These are phyloP conservation scores for Euphrasia confusa DNA, from an alignment of 257 asterid species.

Conservation along the genomic window DNA sequence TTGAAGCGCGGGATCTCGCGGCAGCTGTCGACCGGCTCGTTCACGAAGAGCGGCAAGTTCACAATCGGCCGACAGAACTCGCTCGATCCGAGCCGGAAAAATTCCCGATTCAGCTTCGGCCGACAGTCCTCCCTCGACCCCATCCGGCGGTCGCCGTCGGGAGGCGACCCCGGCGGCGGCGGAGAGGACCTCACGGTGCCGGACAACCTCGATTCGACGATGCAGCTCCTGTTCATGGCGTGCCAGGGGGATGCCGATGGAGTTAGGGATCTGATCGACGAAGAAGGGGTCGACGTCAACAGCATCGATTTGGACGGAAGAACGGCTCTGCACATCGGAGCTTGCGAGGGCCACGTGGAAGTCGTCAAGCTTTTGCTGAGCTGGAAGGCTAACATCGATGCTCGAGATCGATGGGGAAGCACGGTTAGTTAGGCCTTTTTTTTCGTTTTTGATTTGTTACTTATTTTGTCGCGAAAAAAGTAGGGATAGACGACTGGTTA, in stretches of 20 bases:
- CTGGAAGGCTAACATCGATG: conserved; percentile 76
- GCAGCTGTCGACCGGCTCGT: conserved; percentile 86
- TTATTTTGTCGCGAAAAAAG: too few relatives aligned
- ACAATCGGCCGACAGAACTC: conserved; percentile 78
- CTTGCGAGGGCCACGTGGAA: conserved; percentile 88
- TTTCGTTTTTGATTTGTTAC: too few relatives aligned
- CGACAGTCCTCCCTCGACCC: conserved; percentile 95
- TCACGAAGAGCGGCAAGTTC: conserved; percentile 61
- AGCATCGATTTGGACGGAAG: conserved; percentile 95
- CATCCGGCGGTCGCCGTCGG: conserved; percentile 48
- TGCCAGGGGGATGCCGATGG: conserved; percentile 73
- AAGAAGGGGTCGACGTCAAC: conserved; percentile 69
- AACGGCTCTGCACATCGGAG: conserved; percentile 88
- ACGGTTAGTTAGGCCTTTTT: conserved; percentile 52
- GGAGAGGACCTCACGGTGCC: conserved; percentile 61
- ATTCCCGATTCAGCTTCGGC: conserved; percentile 77
- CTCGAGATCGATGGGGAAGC: conserved; percentile 99
- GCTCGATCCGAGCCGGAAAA: conserved; percentile 67
- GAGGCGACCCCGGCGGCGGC: conserved; percentile 25
- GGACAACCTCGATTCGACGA: conserved; percentile 75
- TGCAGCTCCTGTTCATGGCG: conserved; percentile 86
- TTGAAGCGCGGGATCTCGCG: conserved; percentile 90
- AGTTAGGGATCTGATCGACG: conserved; percentile 68
- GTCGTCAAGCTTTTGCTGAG: conserved; percentile 70
- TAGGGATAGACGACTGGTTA: too few relatives aligned